Conservation (phyloP, 2,329 filamentous ascomycete species). For the Colletotrichum truncatum region DNA sequence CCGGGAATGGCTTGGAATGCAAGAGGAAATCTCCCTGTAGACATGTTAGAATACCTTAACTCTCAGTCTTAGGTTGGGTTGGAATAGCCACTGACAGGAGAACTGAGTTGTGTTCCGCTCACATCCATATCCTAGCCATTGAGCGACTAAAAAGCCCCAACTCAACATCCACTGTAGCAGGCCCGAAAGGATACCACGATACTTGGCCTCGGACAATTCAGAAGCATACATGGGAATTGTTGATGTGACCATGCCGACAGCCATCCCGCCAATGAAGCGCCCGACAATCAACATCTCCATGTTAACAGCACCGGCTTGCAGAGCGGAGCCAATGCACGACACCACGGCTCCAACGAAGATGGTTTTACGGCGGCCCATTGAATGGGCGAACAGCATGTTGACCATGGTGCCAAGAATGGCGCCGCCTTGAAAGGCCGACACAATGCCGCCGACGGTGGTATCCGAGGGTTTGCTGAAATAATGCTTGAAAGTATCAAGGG, state of each 20-base stretch:
- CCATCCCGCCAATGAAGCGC: constrained; percentile 57
- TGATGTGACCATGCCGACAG: constrained; percentile 55
- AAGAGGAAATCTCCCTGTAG: constrained; percentile 40
- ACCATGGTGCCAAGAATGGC: constrained; percentile 38
- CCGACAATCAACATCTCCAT: constrained; percentile 57
- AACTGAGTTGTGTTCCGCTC: constrained; percentile 37
- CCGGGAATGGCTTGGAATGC: constrained; percentile 38
- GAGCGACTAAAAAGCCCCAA: constrained; percentile 49
- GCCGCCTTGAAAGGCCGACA: constrained; percentile 38
- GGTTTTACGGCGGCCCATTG: constrained; percentile 38
- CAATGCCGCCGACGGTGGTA: constrained; percentile 35
- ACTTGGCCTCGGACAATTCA: constrained; percentile 48
- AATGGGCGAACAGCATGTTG: constrained; percentile 41
- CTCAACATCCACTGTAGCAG: constrained; percentile 55
- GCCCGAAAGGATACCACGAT: constrained; percentile 48
- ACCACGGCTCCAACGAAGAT: constrained; percentile 42
- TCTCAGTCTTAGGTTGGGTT: not conserved
- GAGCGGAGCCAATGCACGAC: constrained; percentile 39
- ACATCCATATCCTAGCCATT: constrained; percentile 43
- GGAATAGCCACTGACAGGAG: constrained; percentile 38
- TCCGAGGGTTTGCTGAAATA: constrained; percentile 49
- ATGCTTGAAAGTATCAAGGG: constrained; percentile 43
- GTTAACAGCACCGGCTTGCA: constrained; percentile 42
- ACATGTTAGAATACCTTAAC: not conserved
- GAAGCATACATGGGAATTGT: constrained; percentile 57